Evolutionary conservation across 1,284 basidiomycete genomes (phyloP), one percentile per base, ranked within the genome.

Genomic region (Cutaneotrichosporon cutaneum): DNA sequence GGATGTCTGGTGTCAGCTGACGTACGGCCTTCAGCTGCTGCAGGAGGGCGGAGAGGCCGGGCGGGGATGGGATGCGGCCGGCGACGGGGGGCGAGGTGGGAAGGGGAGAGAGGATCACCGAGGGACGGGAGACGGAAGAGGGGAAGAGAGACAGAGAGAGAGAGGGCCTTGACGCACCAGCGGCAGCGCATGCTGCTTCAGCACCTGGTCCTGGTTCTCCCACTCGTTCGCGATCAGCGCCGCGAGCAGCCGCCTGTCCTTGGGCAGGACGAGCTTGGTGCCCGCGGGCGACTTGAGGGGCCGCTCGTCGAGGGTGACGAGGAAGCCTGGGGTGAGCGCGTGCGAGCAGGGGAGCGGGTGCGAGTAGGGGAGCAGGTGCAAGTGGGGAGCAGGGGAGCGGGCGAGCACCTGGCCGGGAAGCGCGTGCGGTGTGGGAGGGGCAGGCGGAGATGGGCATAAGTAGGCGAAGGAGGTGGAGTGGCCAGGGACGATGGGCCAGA

Each of bases 191-290:
- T 96, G 92, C 33, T 90, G 90, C 79, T 95, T 97, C 66, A 98
- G 75, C 1, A 94, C 74, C 24, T 83, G 86, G 61, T 88, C 87
- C 81, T 98, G 95, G 73, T 90, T 91, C 74, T 96, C 92, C 95
- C 95, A 99, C 81, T 99, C 95, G 62, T 89, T 85, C 11, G 94
- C 94, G 68, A 99, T 88, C 60, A 97, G 83, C 1, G 89, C 83
- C 1, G 95, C 94, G 21, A 90, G 82, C 35, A 95, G 76, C 51
- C 83, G 79, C 69, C 91, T 89, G 61, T 86, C 82, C 42, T 81
- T 77, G 0, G 94, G 94, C 18, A 99, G 74, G 27, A 87, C 75
- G 33, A 99, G 81, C 7, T 83, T 83, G 39, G 87, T 85, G 7
- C 94, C 94, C 0, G 82, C 84, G 0, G 95, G 94, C 18, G 95